Evolutionary conservation across 2,329 filamentous ascomycete species (phyloP), one percentile per base, ranked within the genome.

Genomic region (Malbranchea cinnamomea): DNA sequence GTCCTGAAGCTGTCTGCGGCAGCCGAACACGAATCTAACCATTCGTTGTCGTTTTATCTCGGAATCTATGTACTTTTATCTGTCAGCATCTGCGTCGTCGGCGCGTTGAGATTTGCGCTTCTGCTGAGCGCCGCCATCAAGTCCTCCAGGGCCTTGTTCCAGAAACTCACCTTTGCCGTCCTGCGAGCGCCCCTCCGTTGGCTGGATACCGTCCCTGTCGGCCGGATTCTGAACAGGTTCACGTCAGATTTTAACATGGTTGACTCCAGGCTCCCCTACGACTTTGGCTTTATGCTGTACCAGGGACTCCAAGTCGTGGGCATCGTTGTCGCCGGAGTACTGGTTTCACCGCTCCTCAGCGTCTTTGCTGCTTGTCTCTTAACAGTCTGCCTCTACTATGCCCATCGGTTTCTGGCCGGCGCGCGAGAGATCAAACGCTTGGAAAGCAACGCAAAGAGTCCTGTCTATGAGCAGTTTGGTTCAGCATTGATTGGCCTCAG

Each of bases 391-490:
- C 45, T 68, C n/a, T 52, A 67, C 36, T 67, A 74, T 32, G 74
- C 72, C 1, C 45, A 62, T 3, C 59, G 58, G 20, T 89, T 80
- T 45, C 62, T 89, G 4, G 56, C 66, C n/a, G 78, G 68, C 1
- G 78, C 79, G 0, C 65, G 81, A 22, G 78, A 83, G 18, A 65
- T 78, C 37, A 87, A 85, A 55, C 66, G 81, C 4, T 65, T 87
- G 1, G 80, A 87, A 50, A 81, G 74, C 39, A 81, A 68, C 3
- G 68, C 72, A 32, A 85, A 83, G 51, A 80, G 74, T 0, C 81
- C 81, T 0, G 72, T 87, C 1, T 85, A 83, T 42, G 80, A 87
- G 48, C 73, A 81, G 37, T 85, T 87, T 43, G 75, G 74, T 7
- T 73, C 77, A 1, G 71, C 77, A 0, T 64, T 87, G 6, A 67